Conservation (phyloP, 179 eudicot species). For the Silene vulgaris region DNA sequence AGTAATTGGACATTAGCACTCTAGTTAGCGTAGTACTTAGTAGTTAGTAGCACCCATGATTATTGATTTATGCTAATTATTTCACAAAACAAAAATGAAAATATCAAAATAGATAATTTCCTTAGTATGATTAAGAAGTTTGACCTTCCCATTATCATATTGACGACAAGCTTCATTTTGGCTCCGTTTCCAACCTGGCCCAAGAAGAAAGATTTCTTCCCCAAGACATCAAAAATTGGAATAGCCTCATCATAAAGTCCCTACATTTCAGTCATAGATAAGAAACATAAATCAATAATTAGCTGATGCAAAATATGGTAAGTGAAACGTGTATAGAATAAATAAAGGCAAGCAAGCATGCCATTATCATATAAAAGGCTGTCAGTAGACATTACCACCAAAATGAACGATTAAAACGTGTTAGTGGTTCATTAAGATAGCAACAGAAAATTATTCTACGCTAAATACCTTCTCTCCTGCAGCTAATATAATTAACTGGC, state of each 20-base stretch:
- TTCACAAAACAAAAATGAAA: neutral
- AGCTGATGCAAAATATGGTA: neutral
- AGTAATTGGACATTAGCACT: neutral
- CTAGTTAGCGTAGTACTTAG: neutral
- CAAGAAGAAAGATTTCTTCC: constrained; percentile 85
- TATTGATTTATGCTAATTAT: neutral
- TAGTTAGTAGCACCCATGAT: constrained; percentile 1
- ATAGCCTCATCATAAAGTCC: constrained; percentile 68
- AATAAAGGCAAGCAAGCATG: neutral
- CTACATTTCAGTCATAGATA: constrained; percentile 33
- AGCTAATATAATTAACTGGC: constrained; percentile 89
- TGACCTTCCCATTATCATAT: constrained; percentile 98
- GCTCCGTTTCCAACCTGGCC: constrained; percentile 94
- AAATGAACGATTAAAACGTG: neutral
- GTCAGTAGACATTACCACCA: neutral
- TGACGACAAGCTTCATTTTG: constrained; percentile 96
- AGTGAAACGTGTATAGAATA: neutral
- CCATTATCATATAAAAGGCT: neutral
- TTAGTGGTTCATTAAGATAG: neutral
- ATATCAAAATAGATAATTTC: neutral
- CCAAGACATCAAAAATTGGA: constrained; percentile 84
- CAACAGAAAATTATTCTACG: neutral
- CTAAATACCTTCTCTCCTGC: constrained; percentile 77
- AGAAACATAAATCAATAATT: neutral
- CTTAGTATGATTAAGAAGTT: neutral